A percentile compares a stretch with the other conserved stretches of the same genome.
These are phyloP conservation scores for Leccinum olivaceoglutinosum DNA, from an alignment of 1,284 basidiomycete species.

Conservation along the genomic window DNA sequence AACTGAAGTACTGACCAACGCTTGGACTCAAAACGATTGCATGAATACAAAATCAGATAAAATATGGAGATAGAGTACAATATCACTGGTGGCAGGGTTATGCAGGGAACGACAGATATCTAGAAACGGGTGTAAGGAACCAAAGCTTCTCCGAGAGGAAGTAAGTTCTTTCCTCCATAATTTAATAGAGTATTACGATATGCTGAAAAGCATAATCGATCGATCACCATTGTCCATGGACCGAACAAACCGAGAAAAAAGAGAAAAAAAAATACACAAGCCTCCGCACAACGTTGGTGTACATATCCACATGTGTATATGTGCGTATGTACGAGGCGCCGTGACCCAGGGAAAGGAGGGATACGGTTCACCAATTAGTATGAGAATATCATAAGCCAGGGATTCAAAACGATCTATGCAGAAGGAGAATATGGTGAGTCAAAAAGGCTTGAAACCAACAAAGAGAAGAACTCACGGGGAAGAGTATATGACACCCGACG, in stretches of 20 bases:
- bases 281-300: no score
- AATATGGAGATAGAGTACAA: neutral
- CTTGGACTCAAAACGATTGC: neutral
- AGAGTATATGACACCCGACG: constrained; percentile 59
- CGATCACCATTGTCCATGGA: neutral
- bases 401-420: constrained; percentile 64
- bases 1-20: neutral
- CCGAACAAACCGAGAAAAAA: neutral
- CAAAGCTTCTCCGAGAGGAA: no score
- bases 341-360: neutral
- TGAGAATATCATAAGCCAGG: constrained; percentile 75
- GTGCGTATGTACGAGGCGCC: neutral
- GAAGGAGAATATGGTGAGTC: neutral
- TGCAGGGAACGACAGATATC: neutral
- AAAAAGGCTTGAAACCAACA: neutral
- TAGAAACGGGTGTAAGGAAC: no score
- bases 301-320: no score
- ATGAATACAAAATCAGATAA: neutral
- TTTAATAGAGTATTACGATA: neutral
- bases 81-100: neutral
- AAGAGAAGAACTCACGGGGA: constrained; percentile 45
- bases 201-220: no score
- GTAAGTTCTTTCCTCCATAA: no score
- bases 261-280: neutral
- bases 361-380: constrained; percentile 36